Evolutionary conservation across 225 moss, liverwort and hornwort species (phyloP), one percentile per base, ranked within the genome.

Genomic region (Sphagnum contortum): DNA sequence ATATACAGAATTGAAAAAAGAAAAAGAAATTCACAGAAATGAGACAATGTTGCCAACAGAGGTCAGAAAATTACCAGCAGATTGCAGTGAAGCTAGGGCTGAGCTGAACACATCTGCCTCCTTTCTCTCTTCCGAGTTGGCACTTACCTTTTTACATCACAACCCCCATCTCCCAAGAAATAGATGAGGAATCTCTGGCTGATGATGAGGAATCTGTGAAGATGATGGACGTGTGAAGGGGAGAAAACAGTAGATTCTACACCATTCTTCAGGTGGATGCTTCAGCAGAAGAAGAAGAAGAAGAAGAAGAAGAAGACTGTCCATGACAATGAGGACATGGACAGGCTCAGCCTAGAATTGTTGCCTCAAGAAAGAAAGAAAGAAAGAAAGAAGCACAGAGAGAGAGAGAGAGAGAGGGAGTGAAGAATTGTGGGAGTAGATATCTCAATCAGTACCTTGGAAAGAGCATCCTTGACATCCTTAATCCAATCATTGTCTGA

Each of bases 101-200:
- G 82, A 78, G 63, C 70, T 76, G 65, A 99, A 93, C 55, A 76
- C 74, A 9, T 78, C 80, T 47, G 91, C 98, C 69, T 86, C 81
- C 8, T 77, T 73, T 80, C 79, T 76, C 74, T 93, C 93, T 61
- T 89, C 91, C 13, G 87, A 52, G 76, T 60, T 89, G 58, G 75
- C 72, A 72, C 87, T 99, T 64, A 99, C 87, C 96, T 98, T 76
- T 52, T 29, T 29, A 29, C 29, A 29, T 29, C n/a, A 74, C 49
- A 64, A 70, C 3, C 68, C 0, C 9, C 70, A 48, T 47, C 48
- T 62, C 9, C 46, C 29, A 29, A 66, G 65, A 62, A 63, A 0
- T 51, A 48, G n/a, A 52, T 2, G 9, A 62, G 9, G 57, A 45
- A 44, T 48, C 55, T 74, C 55, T 12, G 5, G 5, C 0, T 48